Conservation (phyloP, 164 flowering plant species). For the Amborella trichopoda region DNA sequence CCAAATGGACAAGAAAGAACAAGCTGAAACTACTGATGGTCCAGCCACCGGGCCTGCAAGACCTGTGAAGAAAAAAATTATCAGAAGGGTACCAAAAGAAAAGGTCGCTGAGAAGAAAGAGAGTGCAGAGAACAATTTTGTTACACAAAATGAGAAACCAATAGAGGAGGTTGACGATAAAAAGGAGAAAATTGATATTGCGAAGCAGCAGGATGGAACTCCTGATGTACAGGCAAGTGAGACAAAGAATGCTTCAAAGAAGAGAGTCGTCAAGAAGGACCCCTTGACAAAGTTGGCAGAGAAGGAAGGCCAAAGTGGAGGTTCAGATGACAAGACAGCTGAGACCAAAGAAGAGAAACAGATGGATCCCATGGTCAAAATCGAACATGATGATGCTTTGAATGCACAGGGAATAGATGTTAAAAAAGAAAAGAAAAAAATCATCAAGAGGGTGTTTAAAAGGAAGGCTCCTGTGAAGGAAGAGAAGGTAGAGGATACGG, state of each 20-base stretch:
- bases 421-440: constrained; percentile 1
- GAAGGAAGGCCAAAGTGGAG: constrained; percentile 8
- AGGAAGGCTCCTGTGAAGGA: constrained; percentile 18
- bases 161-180: constrained; percentile 24
- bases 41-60: constrained; percentile 20
- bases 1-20: constrained; percentile 18
- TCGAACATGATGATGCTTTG: constrained; percentile 19
- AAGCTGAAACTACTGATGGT: constrained; percentile 18
- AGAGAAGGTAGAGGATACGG: not conserved
- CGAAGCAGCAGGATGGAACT: constrained; percentile 19
- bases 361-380: constrained; percentile 13
- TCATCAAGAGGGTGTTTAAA: constrained; percentile 29
- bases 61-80: constrained; percentile 52
- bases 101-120: constrained; percentile 37
- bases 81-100: constrained; percentile 52
- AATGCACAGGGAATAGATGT: not conserved
- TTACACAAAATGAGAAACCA: constrained; percentile 17
- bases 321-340: constrained; percentile 5
- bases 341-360: constrained; percentile 22
- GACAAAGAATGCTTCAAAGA: constrained; percentile 12
- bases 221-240: constrained; percentile 22
- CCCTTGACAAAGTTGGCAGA: constrained; percentile 12
- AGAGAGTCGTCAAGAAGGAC: constrained; percentile 33
- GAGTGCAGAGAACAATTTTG: constrained; percentile 10
- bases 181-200: constrained; percentile 16